These are phyloP conservation scores for Volvariella surrecta DNA, from an alignment of 1,284 basidiomycete species.

Conservation along the genomic window DNA sequence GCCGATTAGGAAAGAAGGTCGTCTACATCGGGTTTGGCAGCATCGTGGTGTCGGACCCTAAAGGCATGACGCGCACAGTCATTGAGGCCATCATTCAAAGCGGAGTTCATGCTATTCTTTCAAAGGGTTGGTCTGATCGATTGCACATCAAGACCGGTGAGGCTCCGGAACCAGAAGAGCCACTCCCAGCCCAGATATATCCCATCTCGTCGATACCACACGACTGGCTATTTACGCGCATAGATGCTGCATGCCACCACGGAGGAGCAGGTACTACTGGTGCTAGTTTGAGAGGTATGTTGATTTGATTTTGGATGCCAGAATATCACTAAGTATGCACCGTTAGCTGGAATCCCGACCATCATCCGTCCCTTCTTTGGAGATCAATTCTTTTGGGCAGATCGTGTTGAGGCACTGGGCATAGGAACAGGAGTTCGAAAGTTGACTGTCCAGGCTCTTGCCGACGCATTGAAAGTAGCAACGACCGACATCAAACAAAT, in stretches of 20 bases:
- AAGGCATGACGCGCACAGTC: constrained; percentile 84
- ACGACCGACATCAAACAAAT: constrained; percentile 88
- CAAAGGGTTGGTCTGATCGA: constrained; percentile 97
- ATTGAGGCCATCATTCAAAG: constrained; percentile 81
- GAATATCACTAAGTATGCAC: constrained; percentile 3
- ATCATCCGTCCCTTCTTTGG: constrained; percentile 98
- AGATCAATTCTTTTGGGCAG: constrained; percentile 96
- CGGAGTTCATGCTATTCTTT: constrained; percentile 86
- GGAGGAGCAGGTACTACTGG: constrained; percentile 96
- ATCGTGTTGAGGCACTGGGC: constrained; percentile 88
- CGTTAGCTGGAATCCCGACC: constrained; percentile 85
- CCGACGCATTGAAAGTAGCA: constrained; percentile 71
- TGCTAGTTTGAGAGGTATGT: constrained; percentile 79
- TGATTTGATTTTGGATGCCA: constrained; percentile 1
- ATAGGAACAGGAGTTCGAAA: constrained; percentile 83
- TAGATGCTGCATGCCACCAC: constrained; percentile 96
- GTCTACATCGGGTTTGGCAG: constrained; percentile 99
- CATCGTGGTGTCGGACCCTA: constrained; percentile 93
- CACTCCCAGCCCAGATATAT: constrained; percentile 73
- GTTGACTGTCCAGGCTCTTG: constrained; percentile 70
- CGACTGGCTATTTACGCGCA: constrained; percentile 92
- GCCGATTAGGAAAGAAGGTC: constrained; percentile 72
- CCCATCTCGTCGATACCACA: constrained; percentile 87
- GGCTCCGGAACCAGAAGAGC: constrained; percentile 51
- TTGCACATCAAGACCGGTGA: constrained; percentile 62